phyloP scores from a whole-genome alignment of 495 filamentous ascomycete genomes.

The Aspergillus funiculosus region DNA sequence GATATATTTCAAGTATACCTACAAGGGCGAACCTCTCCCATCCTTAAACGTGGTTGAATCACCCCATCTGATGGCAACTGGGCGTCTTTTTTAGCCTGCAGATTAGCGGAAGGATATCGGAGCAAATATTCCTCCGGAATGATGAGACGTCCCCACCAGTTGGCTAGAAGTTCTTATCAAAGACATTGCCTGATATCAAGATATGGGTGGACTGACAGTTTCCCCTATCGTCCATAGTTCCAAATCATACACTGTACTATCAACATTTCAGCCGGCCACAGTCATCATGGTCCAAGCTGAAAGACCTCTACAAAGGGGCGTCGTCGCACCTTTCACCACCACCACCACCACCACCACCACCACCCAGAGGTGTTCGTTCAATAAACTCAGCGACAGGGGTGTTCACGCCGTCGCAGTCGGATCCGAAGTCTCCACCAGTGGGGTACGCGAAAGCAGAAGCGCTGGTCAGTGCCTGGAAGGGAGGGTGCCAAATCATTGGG shows the following conservation, averaged over 20 bases:
- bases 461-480: slow-evolving; percentile 9
- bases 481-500: neutral
- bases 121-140: slow-evolving; percentile 7
- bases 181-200: neutral
- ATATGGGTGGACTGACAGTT: neutral
- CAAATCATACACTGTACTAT: neutral
- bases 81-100: slow-evolving; percentile 9
- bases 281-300: neutral
- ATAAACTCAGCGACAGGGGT: slow-evolving; percentile 3
- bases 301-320: neutral
- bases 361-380: neutral
- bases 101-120: slow-evolving; percentile 1
- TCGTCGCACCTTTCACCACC: neutral
- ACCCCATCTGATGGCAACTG: too few relatives aligned
- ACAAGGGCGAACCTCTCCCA: too few relatives aligned
- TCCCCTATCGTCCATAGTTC: neutral
- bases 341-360: neutral
- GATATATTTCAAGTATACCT: neutral
- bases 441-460: slow-evolving; percentile 4
- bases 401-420: slow-evolving; percentile 4
- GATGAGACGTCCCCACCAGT: neutral
- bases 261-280: neutral
- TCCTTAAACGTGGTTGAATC: too few relatives aligned
- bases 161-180: neutral
- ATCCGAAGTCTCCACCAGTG: slow-evolving; percentile 3